Conservation (phyloP, 768 basidiomycete genomes). For the Mycena leptocephala region DNA sequence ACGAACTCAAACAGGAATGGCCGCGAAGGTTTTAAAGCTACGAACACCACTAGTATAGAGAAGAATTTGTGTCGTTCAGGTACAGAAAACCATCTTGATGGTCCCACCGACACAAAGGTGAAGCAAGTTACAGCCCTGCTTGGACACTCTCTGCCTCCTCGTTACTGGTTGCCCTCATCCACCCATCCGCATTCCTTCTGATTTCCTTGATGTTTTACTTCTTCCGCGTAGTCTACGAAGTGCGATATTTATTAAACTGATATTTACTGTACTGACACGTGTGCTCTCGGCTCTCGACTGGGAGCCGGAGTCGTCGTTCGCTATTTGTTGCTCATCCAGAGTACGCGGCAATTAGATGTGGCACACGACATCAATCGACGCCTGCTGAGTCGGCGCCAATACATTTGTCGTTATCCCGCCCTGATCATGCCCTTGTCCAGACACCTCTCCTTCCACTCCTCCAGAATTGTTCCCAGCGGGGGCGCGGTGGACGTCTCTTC, state of each 20-base stretch:
- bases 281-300: no score
- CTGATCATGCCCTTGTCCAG: neutral
- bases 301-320: no score
- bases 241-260: neutral
- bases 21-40: neutral
- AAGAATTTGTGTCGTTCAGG: neutral
- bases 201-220: neutral
- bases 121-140: neutral
- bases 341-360: neutral
- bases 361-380: constrained; percentile 4
- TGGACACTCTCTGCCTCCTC: neutral
- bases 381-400: neutral
- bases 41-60: neutral
- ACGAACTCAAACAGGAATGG: neutral
- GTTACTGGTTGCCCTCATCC: neutral
- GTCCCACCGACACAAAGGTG: neutral
- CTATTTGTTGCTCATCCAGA: no score
- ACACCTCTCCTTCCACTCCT: neutral
- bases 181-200: neutral
- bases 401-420: neutral
- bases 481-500: neutral
- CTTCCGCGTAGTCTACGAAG: neutral
- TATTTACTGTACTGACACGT: neutral
- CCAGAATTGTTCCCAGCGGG: neutral
- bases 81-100: neutral